phyloP scores from a whole-genome alignment of 257 asterid species.

The Plantago ovata region DNA sequence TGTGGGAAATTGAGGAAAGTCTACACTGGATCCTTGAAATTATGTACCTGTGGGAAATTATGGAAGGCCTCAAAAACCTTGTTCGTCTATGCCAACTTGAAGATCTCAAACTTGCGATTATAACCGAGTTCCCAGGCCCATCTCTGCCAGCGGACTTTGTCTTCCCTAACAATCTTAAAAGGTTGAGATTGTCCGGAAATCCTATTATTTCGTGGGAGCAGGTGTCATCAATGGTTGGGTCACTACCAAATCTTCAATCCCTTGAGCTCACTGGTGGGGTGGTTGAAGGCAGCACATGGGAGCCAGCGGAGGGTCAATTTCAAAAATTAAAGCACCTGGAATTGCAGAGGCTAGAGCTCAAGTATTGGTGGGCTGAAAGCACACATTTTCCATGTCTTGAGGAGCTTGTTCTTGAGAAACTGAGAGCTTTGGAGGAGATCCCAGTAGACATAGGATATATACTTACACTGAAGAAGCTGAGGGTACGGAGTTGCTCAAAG shows the following conservation, averaged over 20 bases:
- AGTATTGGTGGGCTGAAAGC: background rate
- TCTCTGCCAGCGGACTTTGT: background rate
- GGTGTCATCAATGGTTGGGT: background rate
- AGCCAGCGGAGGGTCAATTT: background rate
- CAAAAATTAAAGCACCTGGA: background rate
- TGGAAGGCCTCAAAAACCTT: background rate
- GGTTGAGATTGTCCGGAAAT: background rate
- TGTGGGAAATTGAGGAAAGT: too few relatives aligned
- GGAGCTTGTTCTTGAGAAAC: background rate
- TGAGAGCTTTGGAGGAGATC: background rate
- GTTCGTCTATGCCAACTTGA: constrained; percentile 20
- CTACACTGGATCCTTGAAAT: too few relatives aligned
- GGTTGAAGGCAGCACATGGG: background rate
- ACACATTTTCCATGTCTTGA: background rate
- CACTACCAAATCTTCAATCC: background rate
- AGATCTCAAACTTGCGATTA: background rate
- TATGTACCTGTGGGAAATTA: background rate
- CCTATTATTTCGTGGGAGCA: background rate
- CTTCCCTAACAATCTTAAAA: background rate
- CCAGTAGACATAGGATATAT: background rate
- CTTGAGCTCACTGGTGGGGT: background rate
- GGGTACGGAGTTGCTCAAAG: background rate
- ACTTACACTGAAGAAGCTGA: background rate
- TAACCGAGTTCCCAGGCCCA: background rate
- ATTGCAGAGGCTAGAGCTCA: background rate